Evolutionary conservation across 2,329 filamentous ascomycete genomes (phyloP).

Genomic region (Chaetomium globosum): DNA sequence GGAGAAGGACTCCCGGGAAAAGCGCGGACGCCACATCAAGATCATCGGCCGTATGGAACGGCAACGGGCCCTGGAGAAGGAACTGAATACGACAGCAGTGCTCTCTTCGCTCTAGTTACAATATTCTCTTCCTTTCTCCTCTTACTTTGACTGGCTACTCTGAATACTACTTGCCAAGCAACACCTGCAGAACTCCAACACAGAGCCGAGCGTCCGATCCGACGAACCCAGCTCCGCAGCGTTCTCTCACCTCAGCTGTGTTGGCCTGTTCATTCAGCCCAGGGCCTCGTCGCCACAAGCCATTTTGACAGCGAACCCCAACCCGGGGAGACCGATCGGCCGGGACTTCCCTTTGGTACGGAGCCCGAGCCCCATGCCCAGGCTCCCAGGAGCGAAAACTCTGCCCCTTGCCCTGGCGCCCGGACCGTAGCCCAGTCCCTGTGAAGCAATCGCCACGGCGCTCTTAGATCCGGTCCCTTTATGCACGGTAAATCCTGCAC

Average conservation of each 20-base stretch:
- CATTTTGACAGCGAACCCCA: not conserved
- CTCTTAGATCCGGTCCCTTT: not conserved
- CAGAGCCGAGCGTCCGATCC: not conserved
- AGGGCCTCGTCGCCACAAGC: not conserved
- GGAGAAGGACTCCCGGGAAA: constrained; percentile 78
- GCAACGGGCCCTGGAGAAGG: constrained; percentile 77
- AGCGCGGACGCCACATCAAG: constrained; percentile 79
- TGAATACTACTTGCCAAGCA: not conserved
- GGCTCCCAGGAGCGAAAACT: not conserved
- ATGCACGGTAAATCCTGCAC: constrained; percentile 1
- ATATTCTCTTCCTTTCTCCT: not conserved
- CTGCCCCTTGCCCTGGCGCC: not conserved
- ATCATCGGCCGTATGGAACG: constrained; percentile 81
- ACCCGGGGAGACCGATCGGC: not conserved
- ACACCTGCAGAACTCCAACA: not conserved
- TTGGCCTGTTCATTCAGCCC: not conserved
- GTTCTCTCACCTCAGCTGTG: not conserved
- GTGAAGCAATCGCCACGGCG: not conserved
- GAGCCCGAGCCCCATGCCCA: not conserved
- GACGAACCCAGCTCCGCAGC: not conserved
- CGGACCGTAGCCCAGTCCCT: not conserved
- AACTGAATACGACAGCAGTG: constrained; percentile 72
- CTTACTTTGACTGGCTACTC: no score
- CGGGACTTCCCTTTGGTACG: not conserved
- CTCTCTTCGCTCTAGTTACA: not conserved